phyloP scores from a whole-genome alignment of 2,329 filamentous ascomycete species.

The Curvularia hawaiiensis region DNA sequence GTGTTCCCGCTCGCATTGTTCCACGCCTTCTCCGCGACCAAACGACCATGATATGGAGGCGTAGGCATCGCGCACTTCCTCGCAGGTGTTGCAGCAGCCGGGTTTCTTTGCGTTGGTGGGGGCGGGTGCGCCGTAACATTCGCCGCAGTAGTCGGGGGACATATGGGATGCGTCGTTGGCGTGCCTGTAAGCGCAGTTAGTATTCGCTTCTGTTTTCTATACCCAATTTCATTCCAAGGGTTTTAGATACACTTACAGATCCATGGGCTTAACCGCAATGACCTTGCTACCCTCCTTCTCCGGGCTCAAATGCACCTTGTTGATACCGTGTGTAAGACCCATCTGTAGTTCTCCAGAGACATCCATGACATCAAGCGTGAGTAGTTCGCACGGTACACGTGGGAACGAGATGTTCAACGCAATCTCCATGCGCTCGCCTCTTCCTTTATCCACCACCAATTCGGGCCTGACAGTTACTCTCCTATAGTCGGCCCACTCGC shows the following conservation, averaged over 20 bases:
- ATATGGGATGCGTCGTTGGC: conserved; percentile 74
- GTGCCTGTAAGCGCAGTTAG: conserved; percentile 57
- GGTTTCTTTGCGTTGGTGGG: conserved; percentile 74
- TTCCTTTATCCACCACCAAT: conserved; percentile 92
- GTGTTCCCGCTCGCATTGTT: conserved; percentile 94
- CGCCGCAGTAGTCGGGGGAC: conserved; percentile 89
- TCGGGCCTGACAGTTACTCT: conserved; percentile 86
- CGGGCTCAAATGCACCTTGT: conserved; percentile 82
- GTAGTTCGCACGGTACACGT: conserved; percentile 87
- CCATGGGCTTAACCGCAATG: conserved; percentile 46
- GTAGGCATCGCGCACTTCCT: conserved; percentile 95
- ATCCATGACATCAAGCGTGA: conserved; percentile 99
- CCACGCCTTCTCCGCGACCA: conserved; percentile 86
- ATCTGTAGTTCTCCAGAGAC: conserved; percentile 96
- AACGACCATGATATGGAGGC: conserved; percentile 91
- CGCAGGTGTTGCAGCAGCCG: conserved; percentile 97
- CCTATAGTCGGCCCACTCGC: conserved; percentile 95
- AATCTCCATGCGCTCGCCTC: conserved; percentile 99
- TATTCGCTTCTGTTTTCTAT: not conserved
- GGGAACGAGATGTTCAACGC: conserved; percentile 98
- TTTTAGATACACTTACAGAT: conserved; percentile 39
- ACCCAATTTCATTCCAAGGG: not conserved
- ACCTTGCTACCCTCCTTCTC: conserved; percentile 71
- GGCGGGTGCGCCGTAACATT: conserved; percentile 83
- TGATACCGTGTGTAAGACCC: conserved; percentile 89